Evolutionary conservation across 768 basidiomycete species (phyloP).

Genomic region (Melanogaster broomeanus): DNA sequence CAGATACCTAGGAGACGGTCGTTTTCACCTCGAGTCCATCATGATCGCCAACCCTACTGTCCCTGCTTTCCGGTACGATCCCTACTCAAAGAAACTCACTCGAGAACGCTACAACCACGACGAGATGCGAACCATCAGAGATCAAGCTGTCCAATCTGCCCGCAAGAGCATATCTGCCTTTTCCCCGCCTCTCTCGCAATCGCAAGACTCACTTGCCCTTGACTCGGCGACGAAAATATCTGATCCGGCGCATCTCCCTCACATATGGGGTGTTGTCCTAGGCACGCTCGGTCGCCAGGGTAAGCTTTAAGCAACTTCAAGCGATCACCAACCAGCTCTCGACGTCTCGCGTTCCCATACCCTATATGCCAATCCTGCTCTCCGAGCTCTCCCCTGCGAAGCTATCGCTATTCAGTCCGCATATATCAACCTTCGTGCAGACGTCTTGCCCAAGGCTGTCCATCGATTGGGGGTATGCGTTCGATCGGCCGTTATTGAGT

Average conservation of each 20-base stretch:
- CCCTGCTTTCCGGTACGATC: constrained; percentile 97
- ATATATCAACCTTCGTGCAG: constrained; percentile 90
- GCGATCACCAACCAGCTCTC: constrained; percentile 76
- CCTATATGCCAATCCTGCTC: constrained; percentile 88
- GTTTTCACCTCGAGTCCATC: constrained; percentile 97
- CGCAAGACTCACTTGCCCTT: constrained; percentile 7
- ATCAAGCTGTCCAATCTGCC: constrained; percentile 75
- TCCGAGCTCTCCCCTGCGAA: constrained; percentile 98
- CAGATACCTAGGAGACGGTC: constrained; percentile 96
- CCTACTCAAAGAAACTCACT: constrained; percentile 96
- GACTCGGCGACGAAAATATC: constrained; percentile 17
- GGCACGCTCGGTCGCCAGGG: constrained; percentile 96
- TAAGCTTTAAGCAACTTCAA: constrained; percentile 84
- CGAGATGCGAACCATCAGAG: constrained; percentile 79
- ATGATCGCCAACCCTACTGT: constrained; percentile 99
- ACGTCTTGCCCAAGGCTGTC: constrained; percentile 96
- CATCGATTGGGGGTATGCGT: constrained; percentile 99
- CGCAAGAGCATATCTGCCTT: constrained; percentile 55
- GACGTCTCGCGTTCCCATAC: constrained; percentile 53
- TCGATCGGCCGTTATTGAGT: constrained; percentile 82
- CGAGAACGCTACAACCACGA: constrained; percentile 87
- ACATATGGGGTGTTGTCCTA: constrained; percentile 86
- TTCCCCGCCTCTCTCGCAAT: constrained; percentile 7
- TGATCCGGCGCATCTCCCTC: constrained; percentile 16
- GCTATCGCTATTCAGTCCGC: constrained; percentile 76